Evolutionary conservation across 2,329 filamentous ascomycete species (phyloP), one percentile per base, ranked within the genome.

Genomic region (Periconia macrospinosa): DNA sequence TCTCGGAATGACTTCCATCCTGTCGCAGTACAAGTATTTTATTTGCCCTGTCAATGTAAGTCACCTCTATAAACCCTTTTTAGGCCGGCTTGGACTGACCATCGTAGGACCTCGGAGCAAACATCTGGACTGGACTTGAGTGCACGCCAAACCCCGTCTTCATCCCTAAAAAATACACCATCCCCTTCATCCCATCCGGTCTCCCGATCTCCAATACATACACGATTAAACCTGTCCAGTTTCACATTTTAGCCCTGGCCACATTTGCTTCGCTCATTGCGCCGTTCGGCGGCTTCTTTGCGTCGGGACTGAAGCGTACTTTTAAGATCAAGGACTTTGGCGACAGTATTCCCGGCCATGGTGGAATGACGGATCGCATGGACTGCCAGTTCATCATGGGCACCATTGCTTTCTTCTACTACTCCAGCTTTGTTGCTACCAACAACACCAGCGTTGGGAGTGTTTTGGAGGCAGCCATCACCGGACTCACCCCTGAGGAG

Each of bases 261-360:
- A 92, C 92, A 1, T 99, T 99, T 68, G 94, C 94, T 45, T 97
- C 93, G 3, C 83, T 99, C 37, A 96, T 99, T 66, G 94, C 94
- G 9, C 94, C 94, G 2, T 99, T 99, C 68, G 94, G 94, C 52
- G 94, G 94, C 30, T 99, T 99, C 83, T 99, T 99, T 72, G 94
- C 94, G 5, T 97, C 92, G 2, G 94, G 94, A 1, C 83, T 99
- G 53, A 99, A 99, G 84, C 90, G 94, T 30, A 97, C 93, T 3
- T 99, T 99, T 81, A 97, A 99, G 80, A 95, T 99, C 82, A 99
- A 99, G 82, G 94, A 99, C 78, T 99, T 99, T 78, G 94, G 94
- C 63, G 91, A 99, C 76, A 96, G 92, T 1, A 99, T 99, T 64
- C 94, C 94, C 1, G 94, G 94, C 19, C 94, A 99, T 68, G 94